A percentile compares a stretch with the other conserved stretches of the same genome.
These are phyloP conservation scores for Angomonas ambiguus DNA, from an alignment of 208 protist species.

Conservation along the genomic window DNA sequence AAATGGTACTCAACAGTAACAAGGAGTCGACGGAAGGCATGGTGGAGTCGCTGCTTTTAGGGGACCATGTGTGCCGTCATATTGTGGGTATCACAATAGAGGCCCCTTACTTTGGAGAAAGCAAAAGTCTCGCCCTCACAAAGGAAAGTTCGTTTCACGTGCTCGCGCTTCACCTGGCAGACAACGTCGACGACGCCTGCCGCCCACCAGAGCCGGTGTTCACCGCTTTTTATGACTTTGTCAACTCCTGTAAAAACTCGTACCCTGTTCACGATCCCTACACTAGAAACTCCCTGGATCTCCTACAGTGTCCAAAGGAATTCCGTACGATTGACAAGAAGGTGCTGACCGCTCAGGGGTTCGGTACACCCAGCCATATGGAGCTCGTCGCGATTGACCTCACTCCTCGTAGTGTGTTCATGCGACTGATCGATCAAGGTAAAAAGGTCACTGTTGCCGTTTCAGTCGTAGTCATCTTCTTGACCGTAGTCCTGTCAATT, in stretches of 20 bases:
- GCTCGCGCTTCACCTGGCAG: background rate
- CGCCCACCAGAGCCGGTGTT: background rate
- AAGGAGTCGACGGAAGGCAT: background rate
- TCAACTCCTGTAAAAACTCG: background rate
- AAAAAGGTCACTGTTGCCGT: slow-evolving; percentile 18
- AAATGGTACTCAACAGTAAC: background rate
- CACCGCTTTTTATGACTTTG: background rate
- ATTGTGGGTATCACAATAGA: background rate
- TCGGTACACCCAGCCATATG: slow-evolving; percentile 10
- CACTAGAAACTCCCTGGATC: background rate
- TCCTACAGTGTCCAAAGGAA: background rate
- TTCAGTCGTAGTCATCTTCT: slow-evolving; percentile 13
- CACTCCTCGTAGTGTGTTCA: slow-evolving; percentile 20
- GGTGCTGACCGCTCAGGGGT: background rate
- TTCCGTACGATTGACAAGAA: background rate
- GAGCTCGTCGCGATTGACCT: slow-evolving; percentile 23
- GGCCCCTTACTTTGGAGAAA: background rate
- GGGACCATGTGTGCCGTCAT: background rate
- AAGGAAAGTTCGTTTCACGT: background rate
- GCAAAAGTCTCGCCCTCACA: background rate
- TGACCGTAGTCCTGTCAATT: slow-evolving; percentile 14
- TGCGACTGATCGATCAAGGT: background rate
- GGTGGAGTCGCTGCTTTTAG: background rate
- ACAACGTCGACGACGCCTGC: background rate
- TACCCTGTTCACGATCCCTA: background rate